phyloP scores from a whole-genome alignment of 176 grass and related monocot genomes.

The Zoysia pacifica region DNA sequence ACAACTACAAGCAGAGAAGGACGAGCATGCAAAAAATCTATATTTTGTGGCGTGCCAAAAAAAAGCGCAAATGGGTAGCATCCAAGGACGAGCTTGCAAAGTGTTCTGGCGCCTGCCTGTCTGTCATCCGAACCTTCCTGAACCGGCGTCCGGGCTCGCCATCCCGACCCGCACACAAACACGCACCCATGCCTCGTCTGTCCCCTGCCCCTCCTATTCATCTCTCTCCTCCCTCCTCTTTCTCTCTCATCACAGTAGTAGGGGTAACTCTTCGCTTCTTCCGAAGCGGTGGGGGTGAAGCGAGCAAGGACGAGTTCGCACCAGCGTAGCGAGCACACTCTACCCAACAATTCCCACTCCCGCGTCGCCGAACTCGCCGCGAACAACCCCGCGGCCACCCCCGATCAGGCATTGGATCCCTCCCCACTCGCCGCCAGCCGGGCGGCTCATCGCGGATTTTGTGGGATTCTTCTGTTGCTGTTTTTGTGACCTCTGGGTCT shows the following conservation, averaged over 20 bases:
- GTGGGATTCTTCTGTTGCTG: background rate
- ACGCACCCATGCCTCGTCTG: background rate
- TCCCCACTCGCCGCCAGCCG: conserved; percentile 13
- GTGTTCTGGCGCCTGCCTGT: conserved; percentile 9
- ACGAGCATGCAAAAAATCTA: too few relatives aligned
- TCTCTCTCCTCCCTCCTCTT: too few relatives aligned
- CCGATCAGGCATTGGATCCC: conserved; percentile 43
- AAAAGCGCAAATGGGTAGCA: background rate
- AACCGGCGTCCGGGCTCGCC: background rate
- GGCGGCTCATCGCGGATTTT: conserved; percentile 10
- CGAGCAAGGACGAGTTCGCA: background rate
- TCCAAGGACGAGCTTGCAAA: background rate
- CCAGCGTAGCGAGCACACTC: background rate
- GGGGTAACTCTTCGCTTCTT: conserved; percentile 14
- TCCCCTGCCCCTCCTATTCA: too few relatives aligned
- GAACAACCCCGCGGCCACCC: background rate
- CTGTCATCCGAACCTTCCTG: conserved; percentile 48
- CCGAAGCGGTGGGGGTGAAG: conserved; percentile 39
- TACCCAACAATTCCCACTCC: background rate
- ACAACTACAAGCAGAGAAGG: too few relatives aligned
- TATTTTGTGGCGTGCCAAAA: too few relatives aligned
- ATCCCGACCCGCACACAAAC: conserved; percentile 43
- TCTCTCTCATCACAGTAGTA: too few relatives aligned
- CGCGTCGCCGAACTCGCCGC: background rate
- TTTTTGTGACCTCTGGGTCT: background rate